These are phyloP conservation scores for Croton setiger DNA, from an alignment of 441 rosid species.

Conservation along the genomic window DNA sequence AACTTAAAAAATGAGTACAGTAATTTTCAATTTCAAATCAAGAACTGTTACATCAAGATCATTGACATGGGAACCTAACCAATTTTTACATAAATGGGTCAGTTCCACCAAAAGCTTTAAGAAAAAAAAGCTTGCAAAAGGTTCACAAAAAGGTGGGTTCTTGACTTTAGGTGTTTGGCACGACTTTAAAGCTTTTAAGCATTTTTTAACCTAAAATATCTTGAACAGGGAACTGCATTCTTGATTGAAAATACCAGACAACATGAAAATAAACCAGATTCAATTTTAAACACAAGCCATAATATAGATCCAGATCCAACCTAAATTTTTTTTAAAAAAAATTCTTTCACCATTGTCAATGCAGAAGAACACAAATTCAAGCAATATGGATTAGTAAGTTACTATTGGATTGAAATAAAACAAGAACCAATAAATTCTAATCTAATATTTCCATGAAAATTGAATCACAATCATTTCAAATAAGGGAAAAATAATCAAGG, in stretches of 20 bases:
- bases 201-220: too few species aligned
- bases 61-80: background rate
- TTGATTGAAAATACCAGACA: constrained; percentile 8
- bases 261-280: constrained; percentile 5
- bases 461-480: background rate
- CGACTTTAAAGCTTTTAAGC: too few species aligned
- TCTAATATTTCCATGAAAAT: background rate
- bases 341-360: constrained; percentile 8
- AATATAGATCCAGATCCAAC: constrained; percentile 21
- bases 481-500: constrained; percentile 7
- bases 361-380: background rate
- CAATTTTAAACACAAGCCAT: constrained; percentile 6
- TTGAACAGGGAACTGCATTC: background rate
- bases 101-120: constrained; percentile 1
- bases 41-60: background rate
- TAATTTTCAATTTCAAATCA: background rate
- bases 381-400: background rate
- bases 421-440: background rate
- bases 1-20: background rate
- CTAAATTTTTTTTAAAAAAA: constrained; percentile 2
- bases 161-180: background rate
- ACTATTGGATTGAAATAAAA: constrained; percentile 1
- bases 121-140: background rate
- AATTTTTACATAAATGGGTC: background rate
- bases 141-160: constrained; percentile 8